Evolutionary conservation across 768 basidiomycete species (phyloP).

Genomic region (Amanita polypyramis): DNA sequence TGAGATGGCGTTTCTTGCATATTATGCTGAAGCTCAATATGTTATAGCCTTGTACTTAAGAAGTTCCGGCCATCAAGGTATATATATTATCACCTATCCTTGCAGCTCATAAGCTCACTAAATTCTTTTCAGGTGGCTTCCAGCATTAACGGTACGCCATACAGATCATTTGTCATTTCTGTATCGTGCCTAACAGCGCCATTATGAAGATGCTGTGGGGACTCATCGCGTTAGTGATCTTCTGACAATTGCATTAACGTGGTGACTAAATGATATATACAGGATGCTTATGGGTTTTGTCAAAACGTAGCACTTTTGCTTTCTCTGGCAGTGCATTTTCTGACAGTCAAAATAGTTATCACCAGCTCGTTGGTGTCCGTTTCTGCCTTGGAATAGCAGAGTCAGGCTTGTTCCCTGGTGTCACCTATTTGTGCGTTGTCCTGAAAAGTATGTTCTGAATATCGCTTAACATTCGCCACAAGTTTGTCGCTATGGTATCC

Average conservation of each 20-base stretch:
- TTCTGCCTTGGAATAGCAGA: conserved; percentile 40
- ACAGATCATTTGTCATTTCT: background rate
- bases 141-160: conserved; percentile 45
- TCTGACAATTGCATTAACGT: background rate
- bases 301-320: conserved; percentile 34
- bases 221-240: conserved; percentile 37
- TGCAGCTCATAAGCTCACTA: background rate
- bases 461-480: background rate
- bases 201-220: conserved; percentile 49
- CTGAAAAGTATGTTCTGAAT: background rate
- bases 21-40: conserved; percentile 6
- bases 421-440: conserved; percentile 52
- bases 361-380: background rate
- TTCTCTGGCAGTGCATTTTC: background rate
- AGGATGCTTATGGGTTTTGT: conserved; percentile 63
- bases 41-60: conserved; percentile 41
- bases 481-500: conserved; percentile 65
- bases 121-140: conserved; percentile 42
- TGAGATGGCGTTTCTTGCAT: conserved; percentile 16
- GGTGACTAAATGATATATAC: conserved; percentile 2
- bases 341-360: background rate
- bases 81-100: background rate
- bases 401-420: conserved; percentile 65
- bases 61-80: conserved; percentile 54
- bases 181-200: background rate